Percentiles rank a stretch among this genome's conserved stretches.
These are phyloP conservation scores for Citeromyces hawaiiensis DNA, from an alignment of 1,139 yeast species.

Conservation along the genomic window DNA sequence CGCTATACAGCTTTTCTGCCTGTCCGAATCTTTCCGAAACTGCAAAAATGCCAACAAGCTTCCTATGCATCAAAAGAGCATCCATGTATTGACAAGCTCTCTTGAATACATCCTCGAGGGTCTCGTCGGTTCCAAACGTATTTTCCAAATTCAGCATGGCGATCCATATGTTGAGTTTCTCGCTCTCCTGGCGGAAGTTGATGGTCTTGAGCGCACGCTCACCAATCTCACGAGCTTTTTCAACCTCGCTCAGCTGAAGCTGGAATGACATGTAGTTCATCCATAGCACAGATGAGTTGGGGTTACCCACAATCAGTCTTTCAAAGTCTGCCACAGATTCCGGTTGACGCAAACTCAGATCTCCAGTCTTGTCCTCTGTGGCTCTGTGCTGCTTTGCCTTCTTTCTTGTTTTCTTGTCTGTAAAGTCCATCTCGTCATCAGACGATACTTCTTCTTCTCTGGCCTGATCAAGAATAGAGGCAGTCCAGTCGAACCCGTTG, in stretches of 20 bases:
- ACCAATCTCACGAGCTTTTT: slow-evolving; percentile 87
- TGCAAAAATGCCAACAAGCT: slow-evolving; percentile 60
- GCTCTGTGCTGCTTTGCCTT: slow-evolving; percentile 28
- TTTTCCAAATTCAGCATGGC: slow-evolving; percentile 90
- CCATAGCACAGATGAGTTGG: slow-evolving; percentile 91
- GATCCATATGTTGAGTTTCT: slow-evolving; percentile 90
- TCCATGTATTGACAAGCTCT: slow-evolving; percentile 90
- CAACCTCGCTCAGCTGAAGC: slow-evolving; percentile 84
- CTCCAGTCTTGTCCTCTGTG: slow-evolving; percentile 75
- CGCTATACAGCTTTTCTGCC: slow-evolving; percentile 57
- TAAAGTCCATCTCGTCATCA: slow-evolving; percentile 42
- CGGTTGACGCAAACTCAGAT: slow-evolving; percentile 73
- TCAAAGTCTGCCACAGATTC: slow-evolving; percentile 88
- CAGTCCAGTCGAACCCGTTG: slow-evolving; percentile 89
- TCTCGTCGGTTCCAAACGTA: slow-evolving; percentile 78
- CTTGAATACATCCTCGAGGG: slow-evolving; percentile 68
- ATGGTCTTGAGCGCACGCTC: slow-evolving; percentile 87
- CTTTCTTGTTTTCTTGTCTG: slow-evolving; percentile 24
- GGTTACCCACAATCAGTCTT: slow-evolving; percentile 79
- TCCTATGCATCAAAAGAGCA: slow-evolving; percentile 65
- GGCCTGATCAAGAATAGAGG: slow-evolving; percentile 73
- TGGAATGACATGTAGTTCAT: slow-evolving; percentile 98
- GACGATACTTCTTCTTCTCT: slow-evolving; percentile 38
- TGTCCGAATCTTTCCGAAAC: slow-evolving; percentile 58
- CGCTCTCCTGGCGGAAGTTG: slow-evolving; percentile 84